Base-by-base conservation (phyloP, 2,329 filamentous ascomycete genomes). In the Biscogniauxia marginata region DNA sequence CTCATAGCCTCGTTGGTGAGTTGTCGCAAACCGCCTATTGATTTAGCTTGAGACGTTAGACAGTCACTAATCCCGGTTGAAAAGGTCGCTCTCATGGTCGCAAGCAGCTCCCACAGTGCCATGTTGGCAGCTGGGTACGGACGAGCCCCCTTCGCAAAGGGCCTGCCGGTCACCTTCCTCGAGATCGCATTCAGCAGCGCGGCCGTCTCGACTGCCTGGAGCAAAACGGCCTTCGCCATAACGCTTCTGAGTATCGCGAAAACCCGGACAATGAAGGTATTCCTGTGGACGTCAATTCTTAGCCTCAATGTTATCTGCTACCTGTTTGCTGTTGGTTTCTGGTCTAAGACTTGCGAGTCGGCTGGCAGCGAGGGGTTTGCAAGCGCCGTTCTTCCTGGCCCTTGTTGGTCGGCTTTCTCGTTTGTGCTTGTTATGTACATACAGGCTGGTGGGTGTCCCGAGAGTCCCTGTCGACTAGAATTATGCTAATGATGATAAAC, bases 141-240 rank as follows among this genome's bases (percentile, higher is more conserved):
- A 43, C n/a, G 21, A 5, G n/a, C 8, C 18, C 8, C 19, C 30
- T 20, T 49, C 24, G n/a, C 43, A 13, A 19, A 8, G 21, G 53
- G 48, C n/a, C 16, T 22, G 13, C 34, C 39, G 19, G 20, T 48
- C 23, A 56, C 45, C 2, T 30, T 49, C 7, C n/a, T 49, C 22
- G 30, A 44, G 19, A 30, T 18, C 18, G 46, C 30, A 1, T 46
- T 47, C 30, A 54, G 34, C 30, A 30, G 9, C 25, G 44, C 44
- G 8, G 19, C 44, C 11, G 19, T 47, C 4, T 23, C 54, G 7
- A 56, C 46, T 5, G 49, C 54, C 2, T 56, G 54, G 54, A 56
- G 54, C 48, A 56, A 56, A 39, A 51, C 49, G 16, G 54, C 54
- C 23, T 56, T 56, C 30, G 54, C 54, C 23, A 44, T 52, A 13